Percentiles rank a stretch among this genome's conserved stretches.
Conservation (phyloP, 345 rosid genomes). For the Adansonia digitata region DNA sequence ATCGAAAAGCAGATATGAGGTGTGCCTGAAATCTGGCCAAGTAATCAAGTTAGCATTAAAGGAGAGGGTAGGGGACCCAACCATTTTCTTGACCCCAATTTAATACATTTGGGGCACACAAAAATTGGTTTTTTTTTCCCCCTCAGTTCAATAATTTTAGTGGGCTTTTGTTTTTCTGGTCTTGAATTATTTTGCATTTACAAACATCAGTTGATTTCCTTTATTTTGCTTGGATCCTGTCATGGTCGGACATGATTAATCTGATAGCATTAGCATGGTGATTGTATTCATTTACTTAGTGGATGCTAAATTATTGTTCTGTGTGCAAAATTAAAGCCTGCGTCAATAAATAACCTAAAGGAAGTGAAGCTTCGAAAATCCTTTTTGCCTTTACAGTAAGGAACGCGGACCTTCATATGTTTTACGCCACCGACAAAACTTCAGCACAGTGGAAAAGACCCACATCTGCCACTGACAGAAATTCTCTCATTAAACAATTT, state of each 20-base stretch:
- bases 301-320: neutral
- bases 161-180: neutral
- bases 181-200: neutral
- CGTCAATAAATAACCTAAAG: neutral
- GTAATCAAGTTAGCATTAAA: neutral
- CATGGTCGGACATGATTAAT: neutral
- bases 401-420: neutral
- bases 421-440: conserved; percentile 27
- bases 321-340: neutral
- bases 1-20: neutral
- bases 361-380: conserved; percentile 1
- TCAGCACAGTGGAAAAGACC: neutral
- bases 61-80: neutral
- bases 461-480: neutral
- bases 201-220: neutral
- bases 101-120: neutral
- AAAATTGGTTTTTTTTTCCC: neutral
- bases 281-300: neutral
- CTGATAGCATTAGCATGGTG: neutral
- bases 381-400: neutral
- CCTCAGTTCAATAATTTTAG: neutral
- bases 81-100: neutral
- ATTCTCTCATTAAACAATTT: neutral
- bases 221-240: neutral
- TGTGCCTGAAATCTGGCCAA: neutral